Percentiles rank a stretch among this genome's conserved stretches.
These are phyloP conservation scores for Cercophora sp. DNA, from an alignment of 495 filamentous ascomycete genomes.

Conservation along the genomic window DNA sequence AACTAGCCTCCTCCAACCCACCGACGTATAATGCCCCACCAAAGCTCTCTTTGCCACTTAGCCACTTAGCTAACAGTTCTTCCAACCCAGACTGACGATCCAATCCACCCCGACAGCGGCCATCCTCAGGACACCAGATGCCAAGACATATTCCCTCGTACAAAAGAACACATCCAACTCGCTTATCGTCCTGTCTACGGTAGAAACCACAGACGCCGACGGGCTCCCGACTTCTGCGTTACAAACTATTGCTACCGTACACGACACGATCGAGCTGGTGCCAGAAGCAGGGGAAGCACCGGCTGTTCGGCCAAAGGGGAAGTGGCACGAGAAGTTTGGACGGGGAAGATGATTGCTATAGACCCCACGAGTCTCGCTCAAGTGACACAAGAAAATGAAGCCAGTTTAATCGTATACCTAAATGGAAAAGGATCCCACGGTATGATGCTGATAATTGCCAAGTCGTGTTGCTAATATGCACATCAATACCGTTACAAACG, in stretches of 20 bases:
- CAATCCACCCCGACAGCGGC: constrained; percentile 62
- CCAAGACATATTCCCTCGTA: constrained; percentile 69
- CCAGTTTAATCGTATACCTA: no score
- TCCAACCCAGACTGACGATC: constrained; percentile 55
- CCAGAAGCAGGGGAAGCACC: constrained; percentile 27
- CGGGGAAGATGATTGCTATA: constrained; percentile 30
- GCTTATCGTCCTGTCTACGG: constrained; percentile 8
- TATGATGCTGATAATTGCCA: no score
- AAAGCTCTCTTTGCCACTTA: neutral
- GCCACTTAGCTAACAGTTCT: neutral
- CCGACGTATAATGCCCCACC: constrained; percentile 44
- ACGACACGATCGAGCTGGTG: constrained; percentile 68
- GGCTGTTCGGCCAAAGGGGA: constrained; percentile 54
- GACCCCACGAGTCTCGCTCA: neutral
- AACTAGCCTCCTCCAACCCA: constrained; percentile 58
- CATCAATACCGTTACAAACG: neutral
- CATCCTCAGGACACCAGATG: constrained; percentile 63
- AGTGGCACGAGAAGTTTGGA: constrained; percentile 88
- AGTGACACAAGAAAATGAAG: no score
- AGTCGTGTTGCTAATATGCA: no score
- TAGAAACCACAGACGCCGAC: neutral
- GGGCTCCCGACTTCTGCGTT: constrained; percentile 47
- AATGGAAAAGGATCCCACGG: neutral
- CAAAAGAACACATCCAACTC: constrained; percentile 43
- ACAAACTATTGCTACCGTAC: constrained; percentile 63